These are phyloP conservation scores for Acanthamoeba lugdunensis DNA, from an alignment of 208 protist genomes.

Conservation along the genomic window DNA sequence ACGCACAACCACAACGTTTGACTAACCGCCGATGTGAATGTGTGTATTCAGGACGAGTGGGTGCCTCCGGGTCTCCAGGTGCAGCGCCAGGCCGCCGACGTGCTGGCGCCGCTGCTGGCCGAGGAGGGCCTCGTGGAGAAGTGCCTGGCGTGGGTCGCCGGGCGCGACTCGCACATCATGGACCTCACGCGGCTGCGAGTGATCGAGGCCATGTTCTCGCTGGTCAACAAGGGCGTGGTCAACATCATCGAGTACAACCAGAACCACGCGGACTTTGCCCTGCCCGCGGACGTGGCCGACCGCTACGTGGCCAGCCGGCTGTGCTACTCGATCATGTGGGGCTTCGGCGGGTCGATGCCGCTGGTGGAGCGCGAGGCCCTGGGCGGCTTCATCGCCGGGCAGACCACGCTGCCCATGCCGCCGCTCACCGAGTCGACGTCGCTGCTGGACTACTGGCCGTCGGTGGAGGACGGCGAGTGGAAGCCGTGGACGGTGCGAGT, in stretches of 20 bases:
- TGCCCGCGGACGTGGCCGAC: constrained; percentile 83
- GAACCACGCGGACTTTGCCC: constrained; percentile 88
- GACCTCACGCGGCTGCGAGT: constrained; percentile 91
- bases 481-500: constrained; percentile 87
- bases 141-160: constrained; percentile 86
- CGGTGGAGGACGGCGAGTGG: constrained; percentile 88
- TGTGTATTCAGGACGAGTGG: neutral
- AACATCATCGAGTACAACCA: constrained; percentile 92
- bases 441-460: constrained; percentile 75
- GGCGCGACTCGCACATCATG: constrained; percentile 93
- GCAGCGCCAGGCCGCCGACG: constrained; percentile 90
- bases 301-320: constrained; percentile 90
- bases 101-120: constrained; percentile 90
- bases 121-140: constrained; percentile 88
- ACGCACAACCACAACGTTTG: too few relatives aligned
- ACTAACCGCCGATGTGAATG: neutral
- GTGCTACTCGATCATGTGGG: constrained; percentile 95
- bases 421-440: neutral
- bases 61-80: constrained; percentile 84
- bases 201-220: constrained; percentile 92
- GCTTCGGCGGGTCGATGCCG: constrained; percentile 89
- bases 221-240: constrained; percentile 92
- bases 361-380: constrained; percentile 83
- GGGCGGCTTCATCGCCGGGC: constrained; percentile 39
- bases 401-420: constrained; percentile 15